Conservation (phyloP, 2,329 filamentous ascomycete genomes). For the Seiridium unicorne region DNA sequence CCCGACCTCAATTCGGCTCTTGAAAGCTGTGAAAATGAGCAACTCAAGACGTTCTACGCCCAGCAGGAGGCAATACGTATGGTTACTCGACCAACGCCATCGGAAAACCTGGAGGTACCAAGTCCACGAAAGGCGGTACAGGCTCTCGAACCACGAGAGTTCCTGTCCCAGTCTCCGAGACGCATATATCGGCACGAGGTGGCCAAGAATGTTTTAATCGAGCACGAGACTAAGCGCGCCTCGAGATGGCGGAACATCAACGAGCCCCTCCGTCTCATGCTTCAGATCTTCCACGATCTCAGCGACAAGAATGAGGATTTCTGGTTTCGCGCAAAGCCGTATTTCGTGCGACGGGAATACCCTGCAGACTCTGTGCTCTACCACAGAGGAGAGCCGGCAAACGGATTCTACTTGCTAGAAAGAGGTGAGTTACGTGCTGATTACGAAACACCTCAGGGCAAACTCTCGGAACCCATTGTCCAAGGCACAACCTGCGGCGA, state of each 20-base stretch:
- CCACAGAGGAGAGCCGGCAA: slow-evolving; percentile 70
- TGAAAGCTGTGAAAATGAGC: slow-evolving; percentile 92
- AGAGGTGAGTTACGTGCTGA: slow-evolving; percentile 85
- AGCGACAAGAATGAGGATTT: slow-evolving; percentile 89
- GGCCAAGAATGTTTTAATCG: slow-evolving; percentile 71
- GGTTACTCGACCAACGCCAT: slow-evolving; percentile 38
- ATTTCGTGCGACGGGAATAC: slow-evolving; percentile 71
- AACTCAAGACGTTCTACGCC: slow-evolving; percentile 77
- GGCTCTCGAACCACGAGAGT: slow-evolving; percentile 24
- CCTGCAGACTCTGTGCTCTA: slow-evolving; percentile 73
- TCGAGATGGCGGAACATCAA: slow-evolving; percentile 82
- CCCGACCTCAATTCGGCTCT: slow-evolving; percentile 89
- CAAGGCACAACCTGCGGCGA: slow-evolving; percentile 95
- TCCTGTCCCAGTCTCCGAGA: slow-evolving; percentile 75
- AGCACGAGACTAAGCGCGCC: slow-evolving; percentile 57
- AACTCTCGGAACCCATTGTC: slow-evolving; percentile 86
- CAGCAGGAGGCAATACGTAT: slow-evolving; percentile 60
- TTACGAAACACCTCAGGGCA: slow-evolving; percentile 87
- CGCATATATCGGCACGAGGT: slow-evolving; percentile 74
- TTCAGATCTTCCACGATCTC: slow-evolving; percentile 92
- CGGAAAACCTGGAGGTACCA: slow-evolving; percentile 49
- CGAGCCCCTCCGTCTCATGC: slow-evolving; percentile 84
- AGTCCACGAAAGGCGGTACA: slow-evolving; percentile 27
- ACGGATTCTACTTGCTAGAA: slow-evolving; percentile 89
- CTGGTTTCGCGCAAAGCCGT: slow-evolving; percentile 79